Evolutionary conservation across 139 green algal species (phyloP), one percentile per base, ranked within the genome.

Genomic region (Micractinium conductrix): DNA sequence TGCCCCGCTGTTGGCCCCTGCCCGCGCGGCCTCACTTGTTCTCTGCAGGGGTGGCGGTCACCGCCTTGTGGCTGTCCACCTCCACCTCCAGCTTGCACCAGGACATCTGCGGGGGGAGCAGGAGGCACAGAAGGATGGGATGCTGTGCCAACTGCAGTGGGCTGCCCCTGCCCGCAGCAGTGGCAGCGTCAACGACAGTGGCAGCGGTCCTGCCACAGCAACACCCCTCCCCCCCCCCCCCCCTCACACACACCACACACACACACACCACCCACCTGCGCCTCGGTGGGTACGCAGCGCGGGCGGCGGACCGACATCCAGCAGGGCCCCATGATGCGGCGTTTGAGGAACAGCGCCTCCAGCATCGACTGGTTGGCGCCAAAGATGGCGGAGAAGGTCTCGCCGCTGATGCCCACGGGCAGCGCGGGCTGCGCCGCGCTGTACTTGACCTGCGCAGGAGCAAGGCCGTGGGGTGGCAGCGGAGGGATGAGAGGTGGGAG

Each of bases 11-110:
- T n/a, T n/a, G 97, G 96, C 10, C 91, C 37, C 16, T 92, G 86
- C 17, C 89, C 81, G 35, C 42, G 45, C 4, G 44, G n/a, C 3
- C 69, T 30, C 70, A 78, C 70, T 78, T 81, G 75, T 48, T 55
- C 16, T 82, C 76, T 42, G 48, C 42, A 10, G 58, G 37, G 74
- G 37, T 44, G 37, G 75, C 63, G 21, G 71, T 40, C 26, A 98
- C 45, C 16, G 35, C 43, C 93, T 98, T 98, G 83, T 90, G 80
- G 19, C 65, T 76, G 14, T 85, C 72, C 45, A 98, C 40, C 38
- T 84, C 79, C 82, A 98, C 88, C 88, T 99, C 97, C 75, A 99
- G 81, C 83, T 95, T 96, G 91, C 96, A 99, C 92, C 96, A 99
- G 48, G 90, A 98, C 72, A 95, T 81, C 93, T 97, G 88, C 17